Conservation (phyloP, 805 yeast genomes). For the Suhomyces tanzawaensis region DNA sequence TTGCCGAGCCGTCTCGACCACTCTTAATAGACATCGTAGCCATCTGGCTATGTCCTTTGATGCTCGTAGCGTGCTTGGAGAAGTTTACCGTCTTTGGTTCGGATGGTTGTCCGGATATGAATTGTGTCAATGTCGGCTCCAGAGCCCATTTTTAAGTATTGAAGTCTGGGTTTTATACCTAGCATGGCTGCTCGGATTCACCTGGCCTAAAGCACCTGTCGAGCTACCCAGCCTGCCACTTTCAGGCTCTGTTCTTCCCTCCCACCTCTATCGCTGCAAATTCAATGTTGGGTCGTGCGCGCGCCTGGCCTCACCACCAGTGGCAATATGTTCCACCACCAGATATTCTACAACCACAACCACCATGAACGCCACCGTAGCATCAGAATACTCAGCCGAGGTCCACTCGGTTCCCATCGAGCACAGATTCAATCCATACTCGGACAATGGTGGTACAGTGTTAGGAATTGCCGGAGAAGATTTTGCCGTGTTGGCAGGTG, state of each 20-base stretch:
- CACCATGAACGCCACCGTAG: conserved; percentile 45
- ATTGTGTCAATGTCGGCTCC: no score
- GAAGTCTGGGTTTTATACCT: no score
- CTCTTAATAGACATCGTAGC: no score
- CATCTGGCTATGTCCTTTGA: no score
- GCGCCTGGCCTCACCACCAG: conserved; percentile 2
- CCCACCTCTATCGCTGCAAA: not conserved
- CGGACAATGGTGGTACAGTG: conserved; percentile 96
- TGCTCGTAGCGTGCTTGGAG: no score
- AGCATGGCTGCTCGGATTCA: no score
- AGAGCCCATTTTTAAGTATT: no score
- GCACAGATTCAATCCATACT: conserved; percentile 88
- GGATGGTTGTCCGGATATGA: no score
- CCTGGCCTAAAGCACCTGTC: no score
- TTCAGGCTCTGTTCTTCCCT: not conserved
- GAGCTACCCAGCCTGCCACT: not conserved
- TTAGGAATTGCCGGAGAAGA: conserved; percentile 97
- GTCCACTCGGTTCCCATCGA: conserved; percentile 63
- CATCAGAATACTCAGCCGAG: conserved; percentile 64
- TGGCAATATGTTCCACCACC: conserved; percentile 3
- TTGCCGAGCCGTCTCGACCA: no score
- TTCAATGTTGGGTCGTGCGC: conserved; percentile 3
- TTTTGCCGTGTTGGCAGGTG: conserved; percentile 95
- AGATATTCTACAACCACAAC: not conserved
- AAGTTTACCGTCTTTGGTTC: no score